Base-by-base conservation (phyloP, 139 green algal genomes). In the Asterochloris erici region DNA sequence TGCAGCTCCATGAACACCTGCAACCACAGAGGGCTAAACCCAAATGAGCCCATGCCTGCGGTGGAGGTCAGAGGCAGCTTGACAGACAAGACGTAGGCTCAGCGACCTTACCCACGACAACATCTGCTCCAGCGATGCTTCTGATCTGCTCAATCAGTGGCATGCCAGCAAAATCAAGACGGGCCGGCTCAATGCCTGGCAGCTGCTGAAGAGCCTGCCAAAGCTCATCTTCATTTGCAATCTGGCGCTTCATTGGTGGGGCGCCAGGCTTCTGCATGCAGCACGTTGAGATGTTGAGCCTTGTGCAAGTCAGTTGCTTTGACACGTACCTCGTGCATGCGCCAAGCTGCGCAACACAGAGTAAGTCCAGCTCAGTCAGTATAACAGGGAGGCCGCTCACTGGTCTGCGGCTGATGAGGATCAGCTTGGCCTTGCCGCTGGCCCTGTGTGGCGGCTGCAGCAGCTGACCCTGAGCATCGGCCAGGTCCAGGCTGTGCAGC, bases 401-500 rank as follows among this genome's bases (percentile, higher is more conserved):
- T 54, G 77, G 77, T 62, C 74, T 81, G 63, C 77, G 77, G 77
- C 77, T 81, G 77, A 81, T 81, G 6, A 81, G 29, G 26, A 27
- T 63, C 11, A 81, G 61, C 77, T 64, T 80, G 54, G 68, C 60
- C 12, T 61, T 61, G 19, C 21, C 24, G 60, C 54, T 29, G 17
- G 12, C n/a, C 26, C 60, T 68, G 54, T n/a, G 27, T 16, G 47
- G 23, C 13, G 11, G 15, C 76, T 69, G 54, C 38, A 54, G 38
- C 38, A 54, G 38, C 38, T 54, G 38, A 54, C 38, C 38, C 38
- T 54, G 38, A 54, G 38, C 38, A 16, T 14, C n/a, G 60, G 76
- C 60, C 28, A 84, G 47, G n/a, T 47, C 73, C 66, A 89, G 82
- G 12, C 54, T 27, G 12, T 23, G 63, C 77, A 87, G 77, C 28